Base-by-base conservation (phyloP, 139 green algal species). In the Ettlia oleoabundans region DNA sequence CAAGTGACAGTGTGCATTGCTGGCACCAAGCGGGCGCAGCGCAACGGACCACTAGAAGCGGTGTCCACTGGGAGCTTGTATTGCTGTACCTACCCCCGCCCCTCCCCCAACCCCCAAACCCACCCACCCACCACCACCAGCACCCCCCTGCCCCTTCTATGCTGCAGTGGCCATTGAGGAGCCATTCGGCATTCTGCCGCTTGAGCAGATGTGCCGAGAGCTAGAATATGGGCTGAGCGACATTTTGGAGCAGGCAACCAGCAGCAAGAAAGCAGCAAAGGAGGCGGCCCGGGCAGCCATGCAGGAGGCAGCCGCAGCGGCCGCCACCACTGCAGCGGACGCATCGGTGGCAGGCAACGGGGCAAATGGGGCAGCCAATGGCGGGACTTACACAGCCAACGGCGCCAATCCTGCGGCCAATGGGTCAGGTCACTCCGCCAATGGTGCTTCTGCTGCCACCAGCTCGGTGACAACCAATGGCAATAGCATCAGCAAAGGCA, bases 121-220 rank as follows among this genome's bases (percentile, higher is more conserved):
- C 55, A 15, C 55, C 9, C 15, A 10, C 47, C 21, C 55, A 5
- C 55, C 21, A 5, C 55, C 18, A 5, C 55, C 55, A 15, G 5
- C 55, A 32, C 9, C 55, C 55, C 55, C 55, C n/a, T n/a, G n/a
- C n/a, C n/a, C n/a, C n/a, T n/a, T n/a, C n/a, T n/a, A n/a, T n/a
- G n/a, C n/a, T 32, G 21, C 21, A 28, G 71, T 64, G 9, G 42
- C 70, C 13, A 64, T 62, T 47, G 30, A 64, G 47, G 47, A 78
- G 71, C 71, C 71, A 19, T 78, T 78, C 47, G 37, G 28, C 71
- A 78, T 78, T 47, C 43, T 78, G 32, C 71, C 71, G 26, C 71
- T 78, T 30, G 47, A 78, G 15, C 43, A 78, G 19, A 21, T 78
- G 71, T 78, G 71, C 71, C 47, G 32, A 1, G 71, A 78, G 33